Evolutionary conservation across 2,329 filamentous ascomycete species (phyloP), one percentile per base, ranked within the genome.

Genomic region (Huntiella omanensis): DNA sequence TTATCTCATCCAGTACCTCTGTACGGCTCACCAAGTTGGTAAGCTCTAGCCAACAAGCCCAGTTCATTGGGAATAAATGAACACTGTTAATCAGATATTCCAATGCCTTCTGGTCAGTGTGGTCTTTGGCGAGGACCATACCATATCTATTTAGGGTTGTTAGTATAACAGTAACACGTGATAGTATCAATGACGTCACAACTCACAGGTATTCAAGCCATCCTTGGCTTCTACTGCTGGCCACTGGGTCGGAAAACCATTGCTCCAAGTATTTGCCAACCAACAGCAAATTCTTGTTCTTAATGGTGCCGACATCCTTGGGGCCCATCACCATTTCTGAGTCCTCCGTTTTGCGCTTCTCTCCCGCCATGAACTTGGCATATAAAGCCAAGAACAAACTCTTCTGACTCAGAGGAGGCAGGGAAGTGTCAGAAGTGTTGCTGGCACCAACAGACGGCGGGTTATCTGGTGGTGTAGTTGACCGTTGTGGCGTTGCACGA

Each of bases 271-370:
- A 79, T 5, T 79, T 74, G 15, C 81, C 78, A 34, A 96, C 74
- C 0, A 73, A 70, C 2, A 81, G 69, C 28, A 98, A 64, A 59
- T 96, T 85, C 59, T 86, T 85, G 60, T 98, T 98, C 49, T 76
- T 63, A 1, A 84, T 83, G 32, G 79, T 78, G 1, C 87, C 86
- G 11, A 85, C 77, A 61, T 98, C 91, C 49, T 87, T 79, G 1
- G 91, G 88, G 0, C 91, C 91, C 62, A 96, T 76, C 43, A 98
- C 83, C 82, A 95, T 95, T 63, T 98, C 91, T 16, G 83, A 85
- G 49, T 96, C 88, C 61, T 98, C 91, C 55, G 94, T 84, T 61
- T 88, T 94, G 53, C 84, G 77, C 67, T 96, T 95, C 67, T 98
- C 91, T 1, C 91, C 91, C 0, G 87, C 82, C 52, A 96, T 74